Base-by-base conservation (phyloP, 164 flowering plant genomes). In the Vitis vinifera region DNA sequence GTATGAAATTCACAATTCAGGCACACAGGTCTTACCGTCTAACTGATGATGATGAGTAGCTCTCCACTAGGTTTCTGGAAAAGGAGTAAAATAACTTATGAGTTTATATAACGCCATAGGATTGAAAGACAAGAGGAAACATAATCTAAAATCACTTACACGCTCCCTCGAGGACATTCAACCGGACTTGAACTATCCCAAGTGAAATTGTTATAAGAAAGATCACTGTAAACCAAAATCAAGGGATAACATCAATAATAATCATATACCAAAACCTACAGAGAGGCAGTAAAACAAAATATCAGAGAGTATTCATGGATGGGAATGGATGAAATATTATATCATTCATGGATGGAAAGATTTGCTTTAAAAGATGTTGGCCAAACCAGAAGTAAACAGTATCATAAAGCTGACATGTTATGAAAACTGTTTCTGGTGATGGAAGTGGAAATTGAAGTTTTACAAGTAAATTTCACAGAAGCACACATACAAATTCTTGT, bases 151-250 rank as follows among this genome's bases (percentile, higher is more conserved):
- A 30, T 27, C 16, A 76, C 95, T 86, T 77, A 92, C 97, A 85
- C 83, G 58, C 79, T 87, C 51, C 90, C 93, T 67, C 75, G 80
- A 56, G 83, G 80, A 81, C 97, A 92, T 74, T 81, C 88, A 44
- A 8, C 11, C 19, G 85, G 85, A 76, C 77, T 62, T 31, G 85
- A 76, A 74, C 59, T 75, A 57, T 73, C 87, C 82, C 85, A 81
- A 51, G 89, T 81, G 79, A 92, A 90, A 67, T 92, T 90, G 79
- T 92, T 92, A 65, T 75, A 72, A 29, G 97, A 92, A 23, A 90
- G 6, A 77, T 92, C 97, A 58, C 94, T 92, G 88, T 52, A 66
- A 15, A 59, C 27, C 37, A 75, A 73, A 63, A 63, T 10, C 19
- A 27, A 19, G 19, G 13, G 62, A 11, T 13, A 48, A 27, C 30